Evolutionary conservation across 225 moss, liverwort and hornwort species (phyloP).

Genomic region (Marchantia polymorpha): DNA sequence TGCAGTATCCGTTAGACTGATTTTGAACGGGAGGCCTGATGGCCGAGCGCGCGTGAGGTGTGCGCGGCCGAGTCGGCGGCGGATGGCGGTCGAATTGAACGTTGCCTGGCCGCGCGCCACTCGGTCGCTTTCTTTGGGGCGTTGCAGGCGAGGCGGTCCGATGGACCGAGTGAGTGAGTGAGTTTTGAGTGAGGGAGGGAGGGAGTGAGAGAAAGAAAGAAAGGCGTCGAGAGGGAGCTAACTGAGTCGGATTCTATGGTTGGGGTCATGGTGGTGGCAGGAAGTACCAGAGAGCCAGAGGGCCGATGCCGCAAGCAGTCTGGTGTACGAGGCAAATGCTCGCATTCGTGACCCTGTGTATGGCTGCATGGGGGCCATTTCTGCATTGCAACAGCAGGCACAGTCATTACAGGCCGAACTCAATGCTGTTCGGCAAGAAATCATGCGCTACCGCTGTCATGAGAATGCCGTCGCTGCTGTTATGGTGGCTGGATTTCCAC

Average conservation of each 20-base stretch:
- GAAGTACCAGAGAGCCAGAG: slow-evolving; percentile 52
- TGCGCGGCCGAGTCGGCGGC: no score
- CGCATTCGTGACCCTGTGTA: slow-evolving; percentile 53
- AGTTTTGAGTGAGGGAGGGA: no score
- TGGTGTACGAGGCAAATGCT: slow-evolving; percentile 57
- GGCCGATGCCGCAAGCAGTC: slow-evolving; percentile 54
- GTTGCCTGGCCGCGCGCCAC: neutral
- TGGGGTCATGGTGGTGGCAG: slow-evolving; percentile 25
- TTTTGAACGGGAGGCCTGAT: no score
- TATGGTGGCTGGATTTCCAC: slow-evolving; percentile 34
- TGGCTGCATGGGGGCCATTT: slow-evolving; percentile 55
- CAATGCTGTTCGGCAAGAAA: slow-evolving; percentile 38
- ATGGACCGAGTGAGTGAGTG: no score
- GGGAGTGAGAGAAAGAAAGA: no score
- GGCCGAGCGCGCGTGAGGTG: no score
- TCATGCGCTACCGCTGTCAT: slow-evolving; percentile 39
- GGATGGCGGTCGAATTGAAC: no score
- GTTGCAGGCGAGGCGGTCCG: no score
- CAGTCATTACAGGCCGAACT: slow-evolving; percentile 44
- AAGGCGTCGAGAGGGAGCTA: neutral
- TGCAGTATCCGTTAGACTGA: no score
- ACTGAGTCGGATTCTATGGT: no score
- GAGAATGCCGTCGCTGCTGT: slow-evolving; percentile 33
- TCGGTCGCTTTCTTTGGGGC: neutral
- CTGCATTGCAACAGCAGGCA: slow-evolving; percentile 51